Evolutionary conservation across 2,329 filamentous ascomycete species (phyloP).

Genomic region (Phoma sp.): DNA sequence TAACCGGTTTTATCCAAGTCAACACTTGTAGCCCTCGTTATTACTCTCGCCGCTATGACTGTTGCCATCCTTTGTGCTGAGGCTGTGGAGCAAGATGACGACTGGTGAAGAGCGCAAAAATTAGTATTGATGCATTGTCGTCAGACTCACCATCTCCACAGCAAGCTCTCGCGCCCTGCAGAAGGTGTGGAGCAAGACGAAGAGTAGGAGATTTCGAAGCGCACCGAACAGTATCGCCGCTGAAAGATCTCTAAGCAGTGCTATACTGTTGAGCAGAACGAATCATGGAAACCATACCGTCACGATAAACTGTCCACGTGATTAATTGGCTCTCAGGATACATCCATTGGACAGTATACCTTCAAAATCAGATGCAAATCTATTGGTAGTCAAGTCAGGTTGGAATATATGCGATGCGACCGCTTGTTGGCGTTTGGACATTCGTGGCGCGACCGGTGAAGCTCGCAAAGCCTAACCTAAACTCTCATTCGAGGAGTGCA

Average conservation of each 20-base stretch:
- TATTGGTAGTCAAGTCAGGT: no score
- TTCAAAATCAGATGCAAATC: no score
- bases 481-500: no score
- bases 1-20: slow-evolving; percentile 1
- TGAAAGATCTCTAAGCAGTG: background rate
- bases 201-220: background rate
- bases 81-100: slow-evolving; percentile 1
- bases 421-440: no score
- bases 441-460: no score
- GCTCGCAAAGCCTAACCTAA: no score
- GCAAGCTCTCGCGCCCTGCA: background rate
- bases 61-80: background rate
- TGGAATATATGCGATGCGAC: no score
- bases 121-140: background rate
- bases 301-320: background rate
- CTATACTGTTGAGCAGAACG: background rate
- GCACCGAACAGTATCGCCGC: background rate
- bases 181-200: background rate
- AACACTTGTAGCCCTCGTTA: background rate
- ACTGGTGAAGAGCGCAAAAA: background rate
- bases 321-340: background rate
- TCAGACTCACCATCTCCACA: background rate
- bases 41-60: background rate
- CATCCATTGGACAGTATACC: no score
- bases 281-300: background rate